These are phyloP conservation scores for Lasiodiplodia sp. DNA, from an alignment of 2,329 filamentous ascomycete species.

Conservation along the genomic window DNA sequence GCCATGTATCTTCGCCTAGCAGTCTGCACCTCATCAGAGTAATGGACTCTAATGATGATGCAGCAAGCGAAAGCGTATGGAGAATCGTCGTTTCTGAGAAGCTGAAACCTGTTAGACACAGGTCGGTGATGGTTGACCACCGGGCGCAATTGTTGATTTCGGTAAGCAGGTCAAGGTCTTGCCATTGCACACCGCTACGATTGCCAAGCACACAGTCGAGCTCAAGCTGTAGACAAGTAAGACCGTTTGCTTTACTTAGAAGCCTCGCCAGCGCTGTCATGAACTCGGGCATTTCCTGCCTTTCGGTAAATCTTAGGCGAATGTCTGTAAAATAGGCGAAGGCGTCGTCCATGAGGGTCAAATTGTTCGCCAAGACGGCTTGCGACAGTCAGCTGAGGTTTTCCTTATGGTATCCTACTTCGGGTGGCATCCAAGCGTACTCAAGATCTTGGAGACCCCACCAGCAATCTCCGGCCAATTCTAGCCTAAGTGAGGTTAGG, in stretches of 20 bases:
- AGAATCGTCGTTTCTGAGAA: background rate
- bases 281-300: too few relatives aligned
- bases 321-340: background rate
- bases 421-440: background rate
- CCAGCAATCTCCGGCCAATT: background rate
- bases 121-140: background rate
- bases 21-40: rapidly evolving
- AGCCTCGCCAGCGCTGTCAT: too few relatives aligned
- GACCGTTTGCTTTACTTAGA: background rate
- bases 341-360: background rate
- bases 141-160: background rate
- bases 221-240: background rate
- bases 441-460: background rate
- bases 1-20: background rate
- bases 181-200: too few relatives aligned
- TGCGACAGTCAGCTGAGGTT: too few relatives aligned
- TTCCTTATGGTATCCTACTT: background rate
- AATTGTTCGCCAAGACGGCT: too few relatives aligned
- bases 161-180: background rate
- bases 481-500: background rate
- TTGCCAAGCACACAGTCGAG: too few relatives aligned
- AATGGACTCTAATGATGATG: background rate
- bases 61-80: background rate
- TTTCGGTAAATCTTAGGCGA: too few relatives aligned
- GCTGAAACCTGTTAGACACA: background rate